Evolutionary conservation across 2,329 filamentous ascomycete genomes (phyloP), one percentile per base, ranked within the genome.

Genomic region (Colletotrichum magnum): DNA sequence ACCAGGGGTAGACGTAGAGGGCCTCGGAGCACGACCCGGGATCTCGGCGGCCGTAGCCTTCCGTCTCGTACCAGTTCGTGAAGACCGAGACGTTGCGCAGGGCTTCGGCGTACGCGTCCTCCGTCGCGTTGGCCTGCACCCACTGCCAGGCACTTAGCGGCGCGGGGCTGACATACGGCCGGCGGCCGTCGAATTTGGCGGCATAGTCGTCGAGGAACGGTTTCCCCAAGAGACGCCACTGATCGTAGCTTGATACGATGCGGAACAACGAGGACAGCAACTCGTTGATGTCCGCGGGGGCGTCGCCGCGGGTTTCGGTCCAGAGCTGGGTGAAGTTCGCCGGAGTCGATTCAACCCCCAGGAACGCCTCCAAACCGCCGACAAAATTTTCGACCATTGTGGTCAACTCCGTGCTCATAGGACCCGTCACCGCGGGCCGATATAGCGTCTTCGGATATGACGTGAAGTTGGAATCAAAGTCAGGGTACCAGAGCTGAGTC

Each of bases 141-240:
- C 73, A 81, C 5, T 72, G 76, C 79, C 79, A 81, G 6, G 79
- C 76, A 0, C 71, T 56, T 1, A 79, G 71, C 0, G 79, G 78
- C 0, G 73, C 76, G 2, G 80, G 79, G 62, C 81, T 75, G 15
- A 82, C 74, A 58, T 80, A 81, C 0, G 79, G 79, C 1, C 64
- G 73, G n/a, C 79, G 76, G 18, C 77, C 77, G 41, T 77, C 75
- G 60, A 79, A 72, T 62, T 53, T 69, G 73, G 73, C 74, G n/a
- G 78, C 79, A 10, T 67, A 82, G 70, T 81, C 80, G 4, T 61
- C 65, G 71, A 77, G 81, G 54, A 82, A 80, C 2, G 78, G 78
- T 16, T 79, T 75, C 3, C 78, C 75, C 6, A 82, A 71, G 1
- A 81, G 74, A 5, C 66, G 47, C 47, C 71, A 77, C 61, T 82